These are phyloP conservation scores for Rugonectria rugulosa DNA, from an alignment of 2,329 filamentous ascomycete species.

Conservation along the genomic window DNA sequence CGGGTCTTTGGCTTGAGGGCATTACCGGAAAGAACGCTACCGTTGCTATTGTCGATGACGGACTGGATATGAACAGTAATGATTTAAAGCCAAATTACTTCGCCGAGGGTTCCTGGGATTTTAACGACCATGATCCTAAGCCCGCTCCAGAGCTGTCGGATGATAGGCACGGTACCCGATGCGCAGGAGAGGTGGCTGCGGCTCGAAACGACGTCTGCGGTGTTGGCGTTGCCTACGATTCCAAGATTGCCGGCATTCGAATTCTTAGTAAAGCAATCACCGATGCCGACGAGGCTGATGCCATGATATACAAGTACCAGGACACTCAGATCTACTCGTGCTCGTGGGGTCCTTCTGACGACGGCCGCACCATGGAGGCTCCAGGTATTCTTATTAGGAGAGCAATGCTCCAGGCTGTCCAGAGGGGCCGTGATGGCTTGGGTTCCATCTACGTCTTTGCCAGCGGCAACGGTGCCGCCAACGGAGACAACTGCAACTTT, in stretches of 20 bases:
- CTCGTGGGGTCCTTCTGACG: constrained; percentile 96
- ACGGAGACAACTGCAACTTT: constrained; percentile 97
- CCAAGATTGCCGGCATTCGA: constrained; percentile 88
- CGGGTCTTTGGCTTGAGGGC: constrained; percentile 87
- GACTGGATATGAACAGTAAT: constrained; percentile 92
- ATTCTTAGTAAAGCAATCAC: constrained; percentile 91
- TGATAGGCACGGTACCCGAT: constrained; percentile 91
- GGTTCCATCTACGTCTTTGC: constrained; percentile 98
- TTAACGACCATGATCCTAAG: constrained; percentile 83
- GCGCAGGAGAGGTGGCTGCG: constrained; percentile 92
- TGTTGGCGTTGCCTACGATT: constrained; percentile 93
- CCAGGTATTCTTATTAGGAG: constrained; percentile 87
- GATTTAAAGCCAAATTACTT: constrained; percentile 96
- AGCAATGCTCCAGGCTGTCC: constrained; percentile 91
- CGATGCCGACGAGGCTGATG: constrained; percentile 89
- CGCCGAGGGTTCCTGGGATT: constrained; percentile 90
- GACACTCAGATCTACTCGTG: constrained; percentile 98
- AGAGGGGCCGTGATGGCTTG: constrained; percentile 82
- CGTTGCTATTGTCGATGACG: constrained; percentile 95
- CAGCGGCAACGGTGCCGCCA: constrained; percentile 85
- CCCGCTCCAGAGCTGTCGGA: constrained; percentile 85
- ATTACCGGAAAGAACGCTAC: constrained; percentile 90
- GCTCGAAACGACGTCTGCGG: constrained; percentile 94
- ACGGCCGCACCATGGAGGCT: constrained; percentile 92
- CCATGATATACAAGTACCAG: constrained; percentile 91